These are phyloP conservation scores for Dichotomopilus funicola DNA, from an alignment of 2,329 filamentous ascomycete species.

Conservation along the genomic window DNA sequence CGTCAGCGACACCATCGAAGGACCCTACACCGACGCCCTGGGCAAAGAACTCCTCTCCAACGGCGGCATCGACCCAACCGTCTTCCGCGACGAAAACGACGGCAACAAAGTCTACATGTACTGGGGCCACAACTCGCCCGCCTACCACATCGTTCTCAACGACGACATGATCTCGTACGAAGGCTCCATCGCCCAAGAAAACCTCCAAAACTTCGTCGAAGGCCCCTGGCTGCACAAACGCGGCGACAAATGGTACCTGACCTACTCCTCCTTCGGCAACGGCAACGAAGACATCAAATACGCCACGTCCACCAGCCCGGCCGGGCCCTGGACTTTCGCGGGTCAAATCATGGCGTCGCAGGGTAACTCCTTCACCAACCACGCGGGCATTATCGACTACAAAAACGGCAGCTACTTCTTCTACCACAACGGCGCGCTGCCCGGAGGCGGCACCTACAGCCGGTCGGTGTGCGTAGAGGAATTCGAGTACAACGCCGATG, in stretches of 20 bases:
- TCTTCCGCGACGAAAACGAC: background rate
- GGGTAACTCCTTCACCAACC: slow-evolving; percentile 1
- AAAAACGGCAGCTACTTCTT: background rate
- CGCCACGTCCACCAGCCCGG: background rate
- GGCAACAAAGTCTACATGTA: background rate
- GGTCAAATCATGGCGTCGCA: background rate
- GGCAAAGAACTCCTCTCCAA: background rate
- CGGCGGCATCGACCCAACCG: slow-evolving; percentile 1
- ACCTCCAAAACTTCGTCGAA: background rate
- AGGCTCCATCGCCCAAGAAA: background rate
- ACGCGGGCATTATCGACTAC: background rate
- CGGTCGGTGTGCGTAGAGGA: background rate
- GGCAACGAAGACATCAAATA: background rate
- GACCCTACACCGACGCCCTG: background rate
- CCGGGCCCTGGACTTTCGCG: background rate
- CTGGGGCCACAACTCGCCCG: background rate
- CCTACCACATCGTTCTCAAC: background rate
- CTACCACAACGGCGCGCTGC: slow-evolving; percentile 1
- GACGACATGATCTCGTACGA: background rate
- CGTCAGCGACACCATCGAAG: background rate
- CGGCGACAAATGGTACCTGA: background rate
- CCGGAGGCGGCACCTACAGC: background rate
- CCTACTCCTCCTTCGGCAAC: background rate
- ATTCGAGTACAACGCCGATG: background rate
- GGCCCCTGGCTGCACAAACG: slow-evolving; percentile 2